Evolutionary conservation across 202 grass and related monocot genomes (phyloP), one percentile per base, ranked within the genome.

Genomic region (Dendrocalamus latiflorus): DNA sequence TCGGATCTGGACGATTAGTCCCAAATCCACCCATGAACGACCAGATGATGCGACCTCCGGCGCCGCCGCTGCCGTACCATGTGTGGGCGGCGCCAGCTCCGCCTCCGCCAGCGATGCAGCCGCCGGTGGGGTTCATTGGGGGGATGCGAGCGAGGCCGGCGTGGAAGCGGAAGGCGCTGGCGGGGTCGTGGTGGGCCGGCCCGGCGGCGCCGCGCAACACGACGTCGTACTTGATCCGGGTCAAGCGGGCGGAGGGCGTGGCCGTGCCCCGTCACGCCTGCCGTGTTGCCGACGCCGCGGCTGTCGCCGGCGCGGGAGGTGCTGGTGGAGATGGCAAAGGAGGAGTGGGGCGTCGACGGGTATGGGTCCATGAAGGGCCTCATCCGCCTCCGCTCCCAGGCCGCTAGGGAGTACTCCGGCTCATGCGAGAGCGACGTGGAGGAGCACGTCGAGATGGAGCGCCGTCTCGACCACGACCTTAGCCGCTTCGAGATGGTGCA

Each of bases 401-500:
- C 59, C 14, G 83, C 80, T 50, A 84, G 82, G 4, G 89, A 86
- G 0, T 88, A 89, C 39, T 92, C 91, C 3, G 91, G 93, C 39
- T 98, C 95, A 74, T 92, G 95, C 91, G 95, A 91, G 85, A 98
- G 95, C 90, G 95, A 95, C 69, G 87, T 95, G 39, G 95, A 98
- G 91, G 93, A 98, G 80, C 96, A 98, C 84, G 80, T 92, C 6
- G 96, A 95, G 88, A 93, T 98, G 67, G 96, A 98, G 90, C 87
- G 93, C 34, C 86, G 96, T 83, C 91, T 98, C 21, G 95, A 98
- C 79, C 96, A 98, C 86, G 96, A 98, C 90, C 85, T 98, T 67
- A 98, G 96, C 83, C 89, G 93, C 87, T 98, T 98, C 88, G 96
- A 98, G 87, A 98, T 98, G 96, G 74, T 98, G 53, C 85, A 89